Evolutionary conservation across 345 rosid species (phyloP).

Genomic region (Kernera saxatilis): DNA sequence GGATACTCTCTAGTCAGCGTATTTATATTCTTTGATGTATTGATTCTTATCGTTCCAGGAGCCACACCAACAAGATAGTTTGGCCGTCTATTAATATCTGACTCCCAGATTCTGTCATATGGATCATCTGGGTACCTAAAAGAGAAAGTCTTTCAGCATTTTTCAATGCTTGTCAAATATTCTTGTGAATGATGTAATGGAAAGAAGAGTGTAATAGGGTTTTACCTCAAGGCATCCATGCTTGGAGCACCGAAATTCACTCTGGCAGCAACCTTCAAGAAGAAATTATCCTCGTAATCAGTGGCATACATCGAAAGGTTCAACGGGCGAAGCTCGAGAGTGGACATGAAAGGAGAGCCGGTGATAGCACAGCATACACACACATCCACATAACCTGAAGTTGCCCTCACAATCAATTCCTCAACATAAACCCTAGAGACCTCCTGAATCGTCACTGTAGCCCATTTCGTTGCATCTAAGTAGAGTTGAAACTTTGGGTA

Average conservation of each 20-base stretch:
- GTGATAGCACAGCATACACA: constrained; percentile 87
- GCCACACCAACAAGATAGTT: constrained; percentile 89
- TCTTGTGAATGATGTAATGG: not conserved
- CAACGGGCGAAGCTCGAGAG: constrained; percentile 83
- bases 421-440: constrained; percentile 61
- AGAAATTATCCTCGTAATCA: constrained; percentile 75
- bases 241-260: constrained; percentile 85
- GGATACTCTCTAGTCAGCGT: constrained; percentile 80
- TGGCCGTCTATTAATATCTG: constrained; percentile 74
- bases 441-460: constrained; percentile 70
- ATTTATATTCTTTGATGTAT: constrained; percentile 52
- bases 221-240: constrained; percentile 63
- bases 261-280: constrained; percentile 83
- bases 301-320: constrained; percentile 91
- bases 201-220: not conserved
- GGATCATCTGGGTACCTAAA: constrained; percentile 98
- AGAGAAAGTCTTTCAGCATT: constrained; percentile 12
- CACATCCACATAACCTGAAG: constrained; percentile 67
- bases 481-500: constrained; percentile 83
- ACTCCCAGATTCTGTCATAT: constrained; percentile 96
- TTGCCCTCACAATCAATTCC: constrained; percentile 83
- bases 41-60: constrained; percentile 69
- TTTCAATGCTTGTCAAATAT: not conserved
- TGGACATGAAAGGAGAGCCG: constrained; percentile 86
- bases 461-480: constrained; percentile 89